Evolutionary conservation across 768 basidiomycete species (phyloP).

Genomic region (Phylloporus rhodoxanthus): DNA sequence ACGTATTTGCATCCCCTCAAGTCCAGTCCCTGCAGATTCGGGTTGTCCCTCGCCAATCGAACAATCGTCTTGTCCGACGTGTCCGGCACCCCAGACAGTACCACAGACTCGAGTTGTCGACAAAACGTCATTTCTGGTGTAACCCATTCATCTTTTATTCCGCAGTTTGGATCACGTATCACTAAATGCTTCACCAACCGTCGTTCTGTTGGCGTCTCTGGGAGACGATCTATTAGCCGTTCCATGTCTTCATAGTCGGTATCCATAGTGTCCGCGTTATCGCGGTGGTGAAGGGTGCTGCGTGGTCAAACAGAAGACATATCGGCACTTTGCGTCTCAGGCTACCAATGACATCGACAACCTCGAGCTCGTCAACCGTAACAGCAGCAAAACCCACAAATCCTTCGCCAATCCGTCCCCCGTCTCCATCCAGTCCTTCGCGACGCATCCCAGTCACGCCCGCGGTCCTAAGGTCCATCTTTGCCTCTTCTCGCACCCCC

Average conservation of each 20-base stretch:
- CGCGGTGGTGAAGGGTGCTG: background rate
- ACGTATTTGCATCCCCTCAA: conserved; percentile 68
- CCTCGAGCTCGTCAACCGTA: conserved; percentile 48
- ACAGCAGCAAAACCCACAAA: conserved; percentile 34
- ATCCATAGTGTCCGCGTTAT: conserved; percentile 17
- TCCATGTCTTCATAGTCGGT: conserved; percentile 47
- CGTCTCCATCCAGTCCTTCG: conserved; percentile 42
- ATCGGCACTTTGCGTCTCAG: conserved; percentile 27
- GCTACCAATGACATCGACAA: conserved; percentile 32
- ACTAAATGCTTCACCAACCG: conserved; percentile 55
- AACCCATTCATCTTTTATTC: conserved; percentile 56
- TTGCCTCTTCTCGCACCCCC: conserved; percentile 77
- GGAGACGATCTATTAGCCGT: conserved; percentile 54
- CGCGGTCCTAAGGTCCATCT: conserved; percentile 74
- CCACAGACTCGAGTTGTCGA: conserved; percentile 61
- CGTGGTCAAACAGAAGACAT: background rate
- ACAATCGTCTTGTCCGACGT: conserved; percentile 66
- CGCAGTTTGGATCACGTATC: conserved; percentile 38
- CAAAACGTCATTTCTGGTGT: conserved; percentile 50
- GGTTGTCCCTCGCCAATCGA: conserved; percentile 55
- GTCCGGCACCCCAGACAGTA: conserved; percentile 61
- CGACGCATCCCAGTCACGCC: conserved; percentile 80
- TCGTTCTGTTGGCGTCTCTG: conserved; percentile 51
- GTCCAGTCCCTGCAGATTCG: conserved; percentile 68
- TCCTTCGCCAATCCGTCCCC: conserved; percentile 32